Evolutionary conservation across 192 early-diverging fungal species (phyloP).

Genomic region (Thamnidium elegans): DNA sequence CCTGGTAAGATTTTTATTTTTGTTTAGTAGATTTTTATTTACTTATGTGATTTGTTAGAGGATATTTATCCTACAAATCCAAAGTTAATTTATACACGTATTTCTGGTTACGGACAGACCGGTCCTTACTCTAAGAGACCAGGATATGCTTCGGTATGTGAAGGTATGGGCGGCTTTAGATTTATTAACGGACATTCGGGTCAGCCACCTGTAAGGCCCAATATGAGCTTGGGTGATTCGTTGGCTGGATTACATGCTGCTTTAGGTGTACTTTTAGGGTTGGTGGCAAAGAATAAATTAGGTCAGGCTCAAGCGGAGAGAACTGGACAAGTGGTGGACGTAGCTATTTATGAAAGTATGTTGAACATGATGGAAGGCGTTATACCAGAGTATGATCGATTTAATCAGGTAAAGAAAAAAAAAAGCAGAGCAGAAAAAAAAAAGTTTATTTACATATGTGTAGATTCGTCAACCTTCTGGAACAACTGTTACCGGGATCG

Average conservation of each 20-base stretch:
- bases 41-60: conserved; percentile 14
- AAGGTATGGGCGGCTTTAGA: conserved; percentile 47
- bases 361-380: conserved; percentile 51
- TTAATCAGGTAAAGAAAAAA: conserved; percentile 32
- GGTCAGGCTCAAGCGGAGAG: not conserved
- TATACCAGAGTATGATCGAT: conserved; percentile 49
- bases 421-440: not conserved
- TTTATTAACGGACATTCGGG: conserved; percentile 43
- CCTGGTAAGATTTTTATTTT: no score
- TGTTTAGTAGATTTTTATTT: no score
- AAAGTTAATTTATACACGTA: conserved; percentile 44
- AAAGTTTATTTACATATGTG: not conserved
- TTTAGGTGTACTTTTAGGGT: conserved; percentile 37
- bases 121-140: conserved; percentile 45
- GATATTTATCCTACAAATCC: conserved; percentile 42
- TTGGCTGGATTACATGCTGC: conserved; percentile 50
- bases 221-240: conserved; percentile 50
- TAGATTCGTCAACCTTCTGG: conserved; percentile 51
- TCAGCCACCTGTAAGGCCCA: conserved; percentile 46
- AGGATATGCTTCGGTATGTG: conserved; percentile 53
- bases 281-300: conserved; percentile 38
- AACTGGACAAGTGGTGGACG: conserved; percentile 49
- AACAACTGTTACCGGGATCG: conserved; percentile 51
- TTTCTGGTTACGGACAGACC: conserved; percentile 52
- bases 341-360: conserved; percentile 49